Percentiles rank a stretch among this genome's conserved stretches.
These are phyloP conservation scores for Candida lessepsii DNA, from an alignment of 805 yeast species.

Conservation along the genomic window DNA sequence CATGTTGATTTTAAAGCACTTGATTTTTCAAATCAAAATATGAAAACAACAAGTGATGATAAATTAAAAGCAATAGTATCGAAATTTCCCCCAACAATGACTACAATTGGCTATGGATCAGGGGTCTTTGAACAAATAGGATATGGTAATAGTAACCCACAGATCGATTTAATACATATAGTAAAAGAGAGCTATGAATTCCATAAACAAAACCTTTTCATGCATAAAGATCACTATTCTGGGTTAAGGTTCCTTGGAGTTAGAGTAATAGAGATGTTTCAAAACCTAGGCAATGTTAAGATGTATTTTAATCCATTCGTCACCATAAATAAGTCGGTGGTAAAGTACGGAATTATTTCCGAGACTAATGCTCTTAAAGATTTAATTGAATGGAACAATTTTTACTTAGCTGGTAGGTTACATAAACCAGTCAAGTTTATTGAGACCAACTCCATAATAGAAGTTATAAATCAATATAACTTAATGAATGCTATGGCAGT, in stretches of 20 bases:
- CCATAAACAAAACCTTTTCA: conserved; percentile 70
- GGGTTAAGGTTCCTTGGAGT: conserved; percentile 60
- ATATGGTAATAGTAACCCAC: conserved; percentile 47
- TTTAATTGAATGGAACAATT: conserved; percentile 77
- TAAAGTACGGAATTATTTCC: conserved; percentile 87
- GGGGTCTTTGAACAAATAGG: conserved; percentile 78
- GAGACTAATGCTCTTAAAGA: conserved; percentile 61
- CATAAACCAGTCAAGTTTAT: conserved; percentile 88
- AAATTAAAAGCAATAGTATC: conserved; percentile 45
- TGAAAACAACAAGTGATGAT: conserved; percentile 38
- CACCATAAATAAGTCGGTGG: conserved; percentile 44
- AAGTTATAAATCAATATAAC: conserved; percentile 64
- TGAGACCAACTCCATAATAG: background rate
- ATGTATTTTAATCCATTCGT: conserved; percentile 93
- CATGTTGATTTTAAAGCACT: background rate
- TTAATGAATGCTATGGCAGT: conserved; percentile 74
- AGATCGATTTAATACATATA: conserved; percentile 81
- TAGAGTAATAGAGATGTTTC: conserved; percentile 19
- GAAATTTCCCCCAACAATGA: conserved; percentile 39
- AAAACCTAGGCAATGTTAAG: conserved; percentile 42
- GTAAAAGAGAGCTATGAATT: conserved; percentile 74
- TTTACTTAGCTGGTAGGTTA: conserved; percentile 87
- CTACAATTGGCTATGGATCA: conserved; percentile 82
- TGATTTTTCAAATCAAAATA: conserved; percentile 46
- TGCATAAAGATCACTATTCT: conserved; percentile 78